Conservation (phyloP, 2,329 filamentous ascomycete species). For the Hypoxylon sp. region DNA sequence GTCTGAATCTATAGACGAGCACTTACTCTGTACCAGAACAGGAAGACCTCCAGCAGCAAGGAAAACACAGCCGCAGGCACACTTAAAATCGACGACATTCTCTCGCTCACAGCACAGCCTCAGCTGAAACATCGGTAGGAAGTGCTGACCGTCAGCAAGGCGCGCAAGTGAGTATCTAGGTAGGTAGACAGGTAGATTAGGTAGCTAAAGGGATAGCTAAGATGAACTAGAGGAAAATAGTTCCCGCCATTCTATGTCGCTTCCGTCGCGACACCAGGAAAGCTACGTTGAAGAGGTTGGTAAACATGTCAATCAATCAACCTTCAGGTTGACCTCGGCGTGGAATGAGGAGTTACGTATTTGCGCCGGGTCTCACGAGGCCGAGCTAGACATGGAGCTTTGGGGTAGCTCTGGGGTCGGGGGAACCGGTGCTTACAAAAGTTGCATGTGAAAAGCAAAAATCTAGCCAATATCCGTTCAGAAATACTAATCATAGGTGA, state of each 20-base stretch:
- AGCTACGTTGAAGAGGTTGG: constrained; percentile 4
- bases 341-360: constrained; percentile 14
- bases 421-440: constrained; percentile 16
- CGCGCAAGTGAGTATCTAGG: no score
- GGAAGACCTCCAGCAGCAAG: constrained; percentile 72
- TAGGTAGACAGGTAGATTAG: neutral
- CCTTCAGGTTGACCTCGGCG: neutral
- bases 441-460: constrained; percentile 42
- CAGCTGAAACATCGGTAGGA: constrained; percentile 36
- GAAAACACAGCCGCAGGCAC: constrained; percentile 67
- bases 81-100: constrained; percentile 49
- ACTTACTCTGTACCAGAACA: constrained; percentile 74
- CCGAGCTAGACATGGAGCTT: constrained; percentile 22
- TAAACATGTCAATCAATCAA: neutral
- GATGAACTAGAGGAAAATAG: constrained; percentile 24
- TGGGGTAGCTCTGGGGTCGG: constrained; percentile 21
- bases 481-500: neutral
- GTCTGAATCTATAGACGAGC: neutral
- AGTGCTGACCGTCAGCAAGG: constrained; percentile 23
- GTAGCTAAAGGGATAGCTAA: constrained; percentile 8
- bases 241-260: constrained; percentile 32
- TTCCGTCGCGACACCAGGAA: constrained; percentile 25
- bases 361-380: constrained; percentile 10
- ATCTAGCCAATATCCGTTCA: constrained; percentile 3
- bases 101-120: constrained; percentile 18